Percentiles rank a stretch among this genome's conserved stretches.
Conservation (phyloP, 768 basidiomycete species). For the Podaxis rugospora region DNA sequence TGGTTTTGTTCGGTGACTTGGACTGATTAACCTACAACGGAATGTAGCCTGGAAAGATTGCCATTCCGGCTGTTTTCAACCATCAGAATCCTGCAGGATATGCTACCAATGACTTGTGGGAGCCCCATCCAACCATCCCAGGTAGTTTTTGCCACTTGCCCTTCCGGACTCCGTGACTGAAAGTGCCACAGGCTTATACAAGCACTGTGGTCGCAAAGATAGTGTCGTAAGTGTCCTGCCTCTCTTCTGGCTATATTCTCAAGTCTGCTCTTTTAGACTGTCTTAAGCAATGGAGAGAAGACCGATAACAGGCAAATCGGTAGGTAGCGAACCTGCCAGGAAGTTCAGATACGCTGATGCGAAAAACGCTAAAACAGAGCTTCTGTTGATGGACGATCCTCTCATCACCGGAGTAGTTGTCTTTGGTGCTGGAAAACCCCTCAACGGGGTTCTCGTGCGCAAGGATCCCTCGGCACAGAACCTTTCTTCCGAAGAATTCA, state of each 20-base stretch:
- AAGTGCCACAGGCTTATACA: constrained; percentile 13
- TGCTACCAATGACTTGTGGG: constrained; percentile 17
- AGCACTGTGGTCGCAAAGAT: constrained; percentile 18
- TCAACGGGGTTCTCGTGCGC: constrained; percentile 20
- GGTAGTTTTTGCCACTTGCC: neutral
- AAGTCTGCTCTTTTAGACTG: constrained; percentile 16
- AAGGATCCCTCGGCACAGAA: constrained; percentile 8
- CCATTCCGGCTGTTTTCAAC: constrained; percentile 18
- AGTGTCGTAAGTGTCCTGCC: constrained; percentile 16
- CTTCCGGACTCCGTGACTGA: neutral
- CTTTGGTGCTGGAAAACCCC: constrained; percentile 20
- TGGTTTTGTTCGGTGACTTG: neutral
- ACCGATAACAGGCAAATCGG: constrained; percentile 24
- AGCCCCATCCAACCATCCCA: constrained; percentile 15
- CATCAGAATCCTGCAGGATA: constrained; percentile 18
- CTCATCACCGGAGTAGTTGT: constrained; percentile 17
- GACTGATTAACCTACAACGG: neutral
- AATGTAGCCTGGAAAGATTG: constrained; percentile 13
- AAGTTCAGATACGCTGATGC: neutral
- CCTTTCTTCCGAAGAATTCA: constrained; percentile 4
- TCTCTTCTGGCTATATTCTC: neutral
- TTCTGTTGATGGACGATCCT: constrained; percentile 15
- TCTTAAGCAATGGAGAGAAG: constrained; percentile 26
- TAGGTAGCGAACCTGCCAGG: neutral
- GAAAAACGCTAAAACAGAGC: constrained; percentile 13